Evolutionary conservation across 768 basidiomycete species (phyloP).

Genomic region (Leucosporidium scottii): DNA sequence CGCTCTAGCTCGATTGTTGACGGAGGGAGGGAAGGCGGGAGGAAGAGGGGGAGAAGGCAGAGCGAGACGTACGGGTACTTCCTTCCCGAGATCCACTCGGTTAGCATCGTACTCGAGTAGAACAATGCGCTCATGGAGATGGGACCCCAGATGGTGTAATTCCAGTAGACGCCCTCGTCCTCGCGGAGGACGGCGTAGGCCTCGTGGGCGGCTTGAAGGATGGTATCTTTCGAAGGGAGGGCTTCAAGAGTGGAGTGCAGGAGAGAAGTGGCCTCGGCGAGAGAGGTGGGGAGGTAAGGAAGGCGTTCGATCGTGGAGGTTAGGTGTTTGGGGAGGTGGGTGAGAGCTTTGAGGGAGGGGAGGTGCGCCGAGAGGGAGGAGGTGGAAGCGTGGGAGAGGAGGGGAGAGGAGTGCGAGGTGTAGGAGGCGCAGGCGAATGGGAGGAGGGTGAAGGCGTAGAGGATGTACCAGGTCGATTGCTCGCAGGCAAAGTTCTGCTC

Average conservation of each 20-base stretch:
- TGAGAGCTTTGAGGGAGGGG: constrained; percentile 52
- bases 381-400: background rate
- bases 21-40: no score
- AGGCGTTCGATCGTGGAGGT: background rate
- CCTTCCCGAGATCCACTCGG: constrained; percentile 65
- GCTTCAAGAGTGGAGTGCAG: background rate
- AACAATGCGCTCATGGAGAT: constrained; percentile 63
- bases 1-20: no score
- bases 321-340: constrained; percentile 38
- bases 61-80: constrained; percentile 55
- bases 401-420: no score
- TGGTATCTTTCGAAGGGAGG: constrained; percentile 23
- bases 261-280: constrained; percentile 4
- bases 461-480: constrained; percentile 53
- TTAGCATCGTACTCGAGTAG: constrained; percentile 66
- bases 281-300: constrained; percentile 41
- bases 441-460: constrained; percentile 20
- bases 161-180: constrained; percentile 24
- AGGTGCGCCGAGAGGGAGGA: constrained; percentile 21
- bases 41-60: no score
- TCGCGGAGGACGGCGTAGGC: constrained; percentile 39
- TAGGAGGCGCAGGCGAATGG: constrained; percentile 20
- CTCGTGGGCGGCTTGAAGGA: constrained; percentile 36
- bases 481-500: constrained; percentile 73
- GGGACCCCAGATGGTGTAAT: constrained; percentile 50